These are phyloP conservation scores for Trypanosoma rangeli DNA, from an alignment of 208 protist species.

Conservation along the genomic window DNA sequence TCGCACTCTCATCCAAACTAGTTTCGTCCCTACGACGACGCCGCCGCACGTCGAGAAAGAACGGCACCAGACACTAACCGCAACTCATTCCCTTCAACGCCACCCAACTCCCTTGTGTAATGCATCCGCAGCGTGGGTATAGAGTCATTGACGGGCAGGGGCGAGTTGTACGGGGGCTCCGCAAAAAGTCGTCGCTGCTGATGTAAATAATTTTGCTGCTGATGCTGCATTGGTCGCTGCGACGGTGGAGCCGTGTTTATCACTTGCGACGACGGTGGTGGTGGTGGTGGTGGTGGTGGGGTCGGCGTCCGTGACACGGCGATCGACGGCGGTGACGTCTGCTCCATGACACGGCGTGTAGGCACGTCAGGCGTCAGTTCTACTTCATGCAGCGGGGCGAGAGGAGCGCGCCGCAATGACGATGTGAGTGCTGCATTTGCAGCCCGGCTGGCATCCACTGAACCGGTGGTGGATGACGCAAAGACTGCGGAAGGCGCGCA, in stretches of 20 bases:
- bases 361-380: not conserved
- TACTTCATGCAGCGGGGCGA: not conserved
- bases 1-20: not conserved
- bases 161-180: not conserved
- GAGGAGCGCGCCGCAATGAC: not conserved
- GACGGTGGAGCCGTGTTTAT: not conserved
- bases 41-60: not conserved
- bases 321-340: slow-evolving; percentile 10
- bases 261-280: not conserved
- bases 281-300: slow-evolving; percentile 10
- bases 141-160: not conserved
- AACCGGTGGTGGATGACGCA: slow-evolving; percentile 4
- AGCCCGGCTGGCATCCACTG: not conserved
- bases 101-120: slow-evolving; percentile 1
- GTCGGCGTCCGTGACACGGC: slow-evolving; percentile 15
- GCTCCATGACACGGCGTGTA: not conserved
- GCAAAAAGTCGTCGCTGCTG: not conserved
- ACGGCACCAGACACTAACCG: not conserved
- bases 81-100: not conserved
- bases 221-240: not conserved
- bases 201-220: not conserved
- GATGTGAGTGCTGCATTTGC: not conserved
- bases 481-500: not conserved
- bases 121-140: not conserved
- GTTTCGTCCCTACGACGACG: not conserved